These are phyloP conservation scores for Lactifluus hygrophoroides DNA, from an alignment of 768 basidiomycete species.

Conservation along the genomic window DNA sequence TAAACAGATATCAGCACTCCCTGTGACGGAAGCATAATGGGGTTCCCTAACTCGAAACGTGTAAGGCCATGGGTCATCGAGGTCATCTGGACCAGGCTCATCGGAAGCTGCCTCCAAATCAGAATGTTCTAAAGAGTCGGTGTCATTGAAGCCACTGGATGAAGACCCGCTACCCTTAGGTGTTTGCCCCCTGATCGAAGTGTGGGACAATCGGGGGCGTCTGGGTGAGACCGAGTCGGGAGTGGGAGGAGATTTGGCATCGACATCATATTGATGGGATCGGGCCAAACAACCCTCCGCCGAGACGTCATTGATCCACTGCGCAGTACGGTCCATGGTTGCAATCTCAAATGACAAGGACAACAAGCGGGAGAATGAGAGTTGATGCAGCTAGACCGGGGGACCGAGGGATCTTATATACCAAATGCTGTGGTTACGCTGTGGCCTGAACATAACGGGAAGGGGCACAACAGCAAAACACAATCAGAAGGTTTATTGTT, in stretches of 20 bases:
- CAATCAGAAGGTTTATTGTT: slow-evolving; percentile 1
- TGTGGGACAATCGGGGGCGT: background rate
- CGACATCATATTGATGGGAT: background rate
- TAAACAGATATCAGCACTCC: slow-evolving; percentile 2
- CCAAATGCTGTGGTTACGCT: background rate
- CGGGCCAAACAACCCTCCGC: background rate
- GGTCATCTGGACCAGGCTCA: slow-evolving; percentile 14
- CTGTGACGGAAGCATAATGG: background rate
- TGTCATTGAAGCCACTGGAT: background rate
- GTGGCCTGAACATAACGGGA: background rate
- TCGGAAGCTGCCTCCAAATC: slow-evolving; percentile 2
- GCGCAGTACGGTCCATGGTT: slow-evolving; percentile 4
- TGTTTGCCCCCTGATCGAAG: background rate
- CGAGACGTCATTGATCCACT: slow-evolving; percentile 4
- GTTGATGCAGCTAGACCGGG: background rate
- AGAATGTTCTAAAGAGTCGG: slow-evolving; percentile 1
- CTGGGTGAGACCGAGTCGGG: background rate
- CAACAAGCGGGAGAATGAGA: background rate
- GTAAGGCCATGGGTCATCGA: slow-evolving; percentile 20
- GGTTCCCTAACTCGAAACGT: slow-evolving; percentile 10
- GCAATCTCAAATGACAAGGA: background rate
- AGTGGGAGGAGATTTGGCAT: background rate
- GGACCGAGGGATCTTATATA: slow-evolving; percentile 2
- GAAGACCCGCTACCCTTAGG: background rate
- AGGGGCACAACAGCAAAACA: background rate